phyloP scores from a whole-genome alignment of 176 grass and related monocot genomes.

The Avena eriantha region DNA sequence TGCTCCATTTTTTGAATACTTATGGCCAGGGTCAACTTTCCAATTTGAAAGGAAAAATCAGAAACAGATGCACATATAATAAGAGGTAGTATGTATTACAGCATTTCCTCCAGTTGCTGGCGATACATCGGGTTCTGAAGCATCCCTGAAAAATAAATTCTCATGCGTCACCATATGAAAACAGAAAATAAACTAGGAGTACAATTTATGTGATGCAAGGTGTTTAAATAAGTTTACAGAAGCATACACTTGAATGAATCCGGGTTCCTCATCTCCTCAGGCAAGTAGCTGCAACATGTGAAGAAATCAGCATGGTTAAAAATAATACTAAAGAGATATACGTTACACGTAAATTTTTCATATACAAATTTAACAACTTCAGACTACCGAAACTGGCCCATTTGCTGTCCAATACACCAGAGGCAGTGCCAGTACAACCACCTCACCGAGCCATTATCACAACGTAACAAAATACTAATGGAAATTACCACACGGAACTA shows the following conservation, averaged over 20 bases:
- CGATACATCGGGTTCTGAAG: conserved; percentile 95
- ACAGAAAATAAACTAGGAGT: conserved; percentile 15
- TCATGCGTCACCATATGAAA: conserved; percentile 26
- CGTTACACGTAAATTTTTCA: neutral
- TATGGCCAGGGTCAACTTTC: neutral
- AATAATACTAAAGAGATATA: conserved; percentile 40
- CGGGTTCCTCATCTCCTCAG: conserved; percentile 97
- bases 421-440: neutral
- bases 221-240: conserved; percentile 37
- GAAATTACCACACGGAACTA: conserved; percentile 8
- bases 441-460: neutral
- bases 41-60: conserved; percentile 29
- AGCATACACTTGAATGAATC: conserved; percentile 88
- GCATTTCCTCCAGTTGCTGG: conserved; percentile 95
- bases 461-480: neutral
- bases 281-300: conserved; percentile 84
- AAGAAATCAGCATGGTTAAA: conserved; percentile 43
- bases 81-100: conserved; percentile 62
- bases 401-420: neutral
- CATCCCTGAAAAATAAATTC: conserved; percentile 79
- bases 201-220: conserved; percentile 10
- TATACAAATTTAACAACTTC: conserved; percentile 4
- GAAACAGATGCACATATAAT: conserved; percentile 28
- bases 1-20: conserved; percentile 11
- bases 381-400: conserved; percentile 32